These are phyloP conservation scores for Ceratocystis eucalypticola DNA, from an alignment of 2,329 filamentous ascomycete species.

Conservation along the genomic window DNA sequence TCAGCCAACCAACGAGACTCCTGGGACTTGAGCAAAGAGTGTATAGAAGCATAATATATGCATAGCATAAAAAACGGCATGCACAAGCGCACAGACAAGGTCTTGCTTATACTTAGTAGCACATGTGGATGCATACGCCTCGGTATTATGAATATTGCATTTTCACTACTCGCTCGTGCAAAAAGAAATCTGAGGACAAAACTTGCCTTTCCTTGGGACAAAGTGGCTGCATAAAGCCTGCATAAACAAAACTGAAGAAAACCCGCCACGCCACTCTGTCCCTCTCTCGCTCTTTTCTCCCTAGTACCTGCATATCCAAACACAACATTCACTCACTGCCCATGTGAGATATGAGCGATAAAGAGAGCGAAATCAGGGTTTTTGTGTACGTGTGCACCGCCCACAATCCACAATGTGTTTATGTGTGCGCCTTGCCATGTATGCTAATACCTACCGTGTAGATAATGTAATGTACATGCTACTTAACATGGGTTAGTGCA, in stretches of 20 bases:
- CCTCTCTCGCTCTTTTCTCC: background rate
- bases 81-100: background rate
- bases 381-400: background rate
- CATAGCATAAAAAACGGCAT: background rate
- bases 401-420: background rate
- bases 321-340: background rate
- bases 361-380: background rate
- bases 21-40: too few species aligned
- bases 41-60: background rate
- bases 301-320: conserved; percentile 2
- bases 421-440: background rate
- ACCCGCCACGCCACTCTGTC: background rate
- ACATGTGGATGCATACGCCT: background rate
- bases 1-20: background rate
- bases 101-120: background rate
- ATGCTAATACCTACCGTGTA: background rate
- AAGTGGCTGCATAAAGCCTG: too few species aligned
- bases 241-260: too few species aligned
- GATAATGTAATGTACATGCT: background rate
- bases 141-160: too few species aligned
- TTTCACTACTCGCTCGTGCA: too few species aligned
- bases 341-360: background rate
- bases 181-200: too few species aligned
- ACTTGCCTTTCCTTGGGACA: too few species aligned
- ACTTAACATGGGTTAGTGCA: background rate